A percentile compares a stretch with the other conserved stretches of the same genome.
Conservation (phyloP, 2,329 filamentous ascomycete species). For the Fusarium sp. region DNA sequence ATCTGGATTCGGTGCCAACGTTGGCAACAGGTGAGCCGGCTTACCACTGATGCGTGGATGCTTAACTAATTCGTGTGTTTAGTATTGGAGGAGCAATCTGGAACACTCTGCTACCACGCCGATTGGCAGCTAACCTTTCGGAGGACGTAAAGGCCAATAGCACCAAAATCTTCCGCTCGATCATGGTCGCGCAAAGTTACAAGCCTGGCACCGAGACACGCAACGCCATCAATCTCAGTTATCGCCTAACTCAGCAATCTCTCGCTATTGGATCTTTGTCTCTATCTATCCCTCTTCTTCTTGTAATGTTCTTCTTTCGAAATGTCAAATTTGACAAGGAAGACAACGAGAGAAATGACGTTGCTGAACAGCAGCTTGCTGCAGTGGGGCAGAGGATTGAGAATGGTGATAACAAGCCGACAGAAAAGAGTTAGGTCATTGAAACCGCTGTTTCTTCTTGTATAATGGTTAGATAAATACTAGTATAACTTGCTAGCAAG, state of each 20-base stretch:
- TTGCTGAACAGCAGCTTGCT: background rate
- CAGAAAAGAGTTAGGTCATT: background rate
- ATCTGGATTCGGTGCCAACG: constrained; percentile 43
- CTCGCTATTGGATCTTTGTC: constrained; percentile 33
- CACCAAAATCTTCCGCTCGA: constrained; percentile 38
- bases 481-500: no score
- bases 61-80: background rate
- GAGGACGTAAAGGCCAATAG: constrained; percentile 23
- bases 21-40: constrained; percentile 43
- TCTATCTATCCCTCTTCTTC: constrained; percentile 16
- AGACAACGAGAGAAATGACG: background rate
- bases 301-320: constrained; percentile 33
- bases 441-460: no score
- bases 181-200: constrained; percentile 39
- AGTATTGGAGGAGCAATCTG: constrained; percentile 51
- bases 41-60: rapidly evolving
- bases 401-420: rapidly evolving
- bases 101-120: constrained; percentile 40
- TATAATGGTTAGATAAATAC: no score
- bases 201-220: constrained; percentile 2
- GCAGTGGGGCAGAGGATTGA: background rate
- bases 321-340: constrained; percentile 28
- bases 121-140: constrained; percentile 36
- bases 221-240: constrained; percentile 27
- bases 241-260: constrained; percentile 31